Evolutionary conservation across 306 rosid species (phyloP).

Genomic region (Cajanus cajan): DNA sequence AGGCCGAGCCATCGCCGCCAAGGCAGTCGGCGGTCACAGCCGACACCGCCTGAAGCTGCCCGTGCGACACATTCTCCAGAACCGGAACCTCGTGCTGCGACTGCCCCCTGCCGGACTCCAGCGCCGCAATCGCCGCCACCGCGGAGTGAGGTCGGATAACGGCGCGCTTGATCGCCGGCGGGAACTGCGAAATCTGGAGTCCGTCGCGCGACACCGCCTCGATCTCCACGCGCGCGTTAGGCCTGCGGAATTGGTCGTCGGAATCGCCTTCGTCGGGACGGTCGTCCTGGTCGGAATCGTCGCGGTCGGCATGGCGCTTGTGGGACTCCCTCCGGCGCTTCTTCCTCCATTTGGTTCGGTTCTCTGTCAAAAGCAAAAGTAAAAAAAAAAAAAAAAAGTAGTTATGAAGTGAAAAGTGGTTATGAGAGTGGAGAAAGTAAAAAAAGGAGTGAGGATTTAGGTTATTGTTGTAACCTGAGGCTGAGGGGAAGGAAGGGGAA

Average conservation of each 20-base stretch:
- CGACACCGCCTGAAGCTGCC: background rate
- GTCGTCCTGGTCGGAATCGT: background rate
- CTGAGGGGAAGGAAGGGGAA: constrained; percentile 1
- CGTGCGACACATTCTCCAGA: background rate
- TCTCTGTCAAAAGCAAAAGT: background rate
- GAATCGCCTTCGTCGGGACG: background rate
- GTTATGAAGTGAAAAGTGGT: background rate
- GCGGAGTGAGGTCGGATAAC: background rate
- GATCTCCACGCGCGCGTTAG: background rate
- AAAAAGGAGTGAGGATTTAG: background rate
- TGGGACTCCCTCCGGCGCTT: background rate
- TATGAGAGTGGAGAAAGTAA: background rate
- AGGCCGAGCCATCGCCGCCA: background rate
- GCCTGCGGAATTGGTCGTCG: background rate
- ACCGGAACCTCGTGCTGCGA: background rate
- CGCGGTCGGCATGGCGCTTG: background rate
- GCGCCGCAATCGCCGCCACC: background rate
- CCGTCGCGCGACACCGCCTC: background rate
- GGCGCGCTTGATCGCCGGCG: background rate
- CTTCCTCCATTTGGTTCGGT: background rate
- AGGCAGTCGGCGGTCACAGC: background rate
- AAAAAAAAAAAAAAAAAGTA: background rate
- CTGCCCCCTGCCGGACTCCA: background rate
- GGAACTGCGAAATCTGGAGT: background rate
- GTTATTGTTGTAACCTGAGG: background rate